A percentile compares a stretch with the other conserved stretches of the same genome.
phyloP scores from a whole-genome alignment of 176 grass and related monocot species.

The Microstegium vimineum region DNA sequence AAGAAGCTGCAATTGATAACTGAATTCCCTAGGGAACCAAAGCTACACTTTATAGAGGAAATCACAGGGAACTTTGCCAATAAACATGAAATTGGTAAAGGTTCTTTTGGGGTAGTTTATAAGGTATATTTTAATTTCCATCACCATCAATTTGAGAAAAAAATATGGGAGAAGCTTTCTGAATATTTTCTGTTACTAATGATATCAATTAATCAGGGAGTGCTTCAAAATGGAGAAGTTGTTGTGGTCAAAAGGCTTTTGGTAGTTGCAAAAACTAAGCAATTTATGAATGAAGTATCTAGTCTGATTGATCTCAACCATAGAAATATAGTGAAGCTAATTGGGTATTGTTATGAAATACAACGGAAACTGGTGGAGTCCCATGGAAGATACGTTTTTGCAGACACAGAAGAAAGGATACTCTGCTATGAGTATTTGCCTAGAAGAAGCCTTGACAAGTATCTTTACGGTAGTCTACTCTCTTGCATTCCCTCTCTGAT shows the following conservation, averaged over 20 bases:
- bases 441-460: constrained; percentile 16
- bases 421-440: constrained; percentile 32
- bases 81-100: too few species aligned
- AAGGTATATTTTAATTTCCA: neutral
- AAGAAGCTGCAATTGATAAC: too few species aligned
- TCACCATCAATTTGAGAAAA: neutral
- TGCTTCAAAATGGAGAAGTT: neutral
- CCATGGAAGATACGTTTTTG: neutral
- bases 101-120: too few species aligned
- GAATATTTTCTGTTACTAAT: neutral
- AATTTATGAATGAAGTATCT: constrained; percentile 9
- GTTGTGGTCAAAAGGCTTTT: constrained; percentile 25
- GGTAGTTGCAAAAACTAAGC: neutral
- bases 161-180: neutral
- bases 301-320: constrained; percentile 14
- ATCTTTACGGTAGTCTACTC: constrained; percentile 7
- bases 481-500: neutral
- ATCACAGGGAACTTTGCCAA: too few species aligned
- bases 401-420: neutral
- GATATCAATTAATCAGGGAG: neutral
- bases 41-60: too few species aligned
- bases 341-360: constrained; percentile 25
- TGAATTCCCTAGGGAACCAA: too few species aligned
- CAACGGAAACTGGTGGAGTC: neutral
- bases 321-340: constrained; percentile 10